Base-by-base conservation (phyloP, 2,329 filamentous ascomycete genomes). In the Cladophialophora psammophila region DNA sequence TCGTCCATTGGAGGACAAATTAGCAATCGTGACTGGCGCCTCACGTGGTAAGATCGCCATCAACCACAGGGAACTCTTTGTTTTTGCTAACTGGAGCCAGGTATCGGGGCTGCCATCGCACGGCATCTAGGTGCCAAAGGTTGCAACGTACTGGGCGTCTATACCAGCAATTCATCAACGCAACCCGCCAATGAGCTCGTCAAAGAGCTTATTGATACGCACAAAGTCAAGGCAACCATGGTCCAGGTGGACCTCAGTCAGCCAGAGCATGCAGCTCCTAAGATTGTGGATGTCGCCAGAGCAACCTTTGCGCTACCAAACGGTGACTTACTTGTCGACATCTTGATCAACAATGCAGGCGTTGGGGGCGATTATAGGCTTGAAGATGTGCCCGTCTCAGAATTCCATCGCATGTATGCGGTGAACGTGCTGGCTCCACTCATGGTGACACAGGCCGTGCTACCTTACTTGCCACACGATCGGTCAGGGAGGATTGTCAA, bases 11-110 rank as follows among this genome's bases (percentile, higher is more conserved):
- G 35, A 36, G 10, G 91, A 90, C 71, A 93, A 93, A 78, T 82
- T 93, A 55, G 91, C 86, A 62, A 88, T 95, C 72, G 84, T 94
- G 55, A 94, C 92, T 1, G 92, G 92, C 64, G 90, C 88, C 68
- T 92, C 91, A 63, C 82, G 92, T 82, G 91, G 91, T 91, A 82
- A 68, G 73, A 63, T 53, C 9, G 5, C 32, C 7, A 7, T 55
- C 18, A 15, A 26, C 32, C 18, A 40, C 42, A n/a, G 40, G 5
- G 36, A 15, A 50, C 10, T 18, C 52, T 32, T 10, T 18, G 18
- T 7, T 40, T 18, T 48, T 18, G 20, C 42, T 12, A 13, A 50
- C 20, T 20, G 10, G 12, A 18, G 6, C 5, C 69, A 92, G 91
- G 91, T 71, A 94, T 94, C 73, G 91, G 92, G 50, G 86, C 86